Percentiles rank a stretch among this genome's conserved stretches.
phyloP scores from a whole-genome alignment of 169 alveolate genomes.

The Plasmodium coatneyi region DNA sequence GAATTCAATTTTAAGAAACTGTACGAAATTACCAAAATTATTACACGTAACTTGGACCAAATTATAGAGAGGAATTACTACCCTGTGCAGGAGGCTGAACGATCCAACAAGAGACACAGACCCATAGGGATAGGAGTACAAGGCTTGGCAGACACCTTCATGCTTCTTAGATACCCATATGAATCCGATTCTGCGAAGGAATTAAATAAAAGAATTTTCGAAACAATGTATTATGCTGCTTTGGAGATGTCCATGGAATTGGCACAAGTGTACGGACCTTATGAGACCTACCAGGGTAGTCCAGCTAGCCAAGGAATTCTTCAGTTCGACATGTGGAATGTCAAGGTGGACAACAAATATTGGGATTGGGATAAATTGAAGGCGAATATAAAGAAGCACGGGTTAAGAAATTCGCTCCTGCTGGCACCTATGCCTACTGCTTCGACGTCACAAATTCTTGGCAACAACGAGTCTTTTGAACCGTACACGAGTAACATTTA shows the following conservation, averaged over 20 bases:
- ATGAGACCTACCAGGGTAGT: conserved; percentile 95
- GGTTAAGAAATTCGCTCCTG: conserved; percentile 97
- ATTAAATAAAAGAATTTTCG: conserved; percentile 95
- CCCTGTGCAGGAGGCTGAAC: conserved; percentile 95
- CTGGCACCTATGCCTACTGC: conserved; percentile 99
- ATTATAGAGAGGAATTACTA: conserved; percentile 97
- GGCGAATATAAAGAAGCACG: conserved; percentile 91
- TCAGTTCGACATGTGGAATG: conserved; percentile 98
- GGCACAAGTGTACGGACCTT: conserved; percentile 94
- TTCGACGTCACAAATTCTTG: conserved; percentile 96
- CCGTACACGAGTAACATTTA: conserved; percentile 98
- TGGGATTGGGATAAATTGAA: conserved; percentile 97
- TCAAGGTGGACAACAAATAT: conserved; percentile 83
- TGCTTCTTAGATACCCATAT: conserved; percentile 95
- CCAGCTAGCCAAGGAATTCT: conserved; percentile 97
- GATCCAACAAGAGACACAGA: conserved; percentile 96
- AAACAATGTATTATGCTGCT: conserved; percentile 98
- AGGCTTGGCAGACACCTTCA: conserved; percentile 98
- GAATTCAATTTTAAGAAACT: conserved; percentile 87
- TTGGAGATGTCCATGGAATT: conserved; percentile 94
- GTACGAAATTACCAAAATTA: conserved; percentile 91
- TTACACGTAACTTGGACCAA: conserved; percentile 95
- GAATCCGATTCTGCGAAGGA: conserved; percentile 95
- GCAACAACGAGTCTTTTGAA: conserved; percentile 98
- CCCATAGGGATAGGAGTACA: conserved; percentile 99